Evolutionary conservation across 1,284 basidiomycete species (phyloP), one percentile per base, ranked within the genome.

Genomic region (Cryptococcus wingfieldii): DNA sequence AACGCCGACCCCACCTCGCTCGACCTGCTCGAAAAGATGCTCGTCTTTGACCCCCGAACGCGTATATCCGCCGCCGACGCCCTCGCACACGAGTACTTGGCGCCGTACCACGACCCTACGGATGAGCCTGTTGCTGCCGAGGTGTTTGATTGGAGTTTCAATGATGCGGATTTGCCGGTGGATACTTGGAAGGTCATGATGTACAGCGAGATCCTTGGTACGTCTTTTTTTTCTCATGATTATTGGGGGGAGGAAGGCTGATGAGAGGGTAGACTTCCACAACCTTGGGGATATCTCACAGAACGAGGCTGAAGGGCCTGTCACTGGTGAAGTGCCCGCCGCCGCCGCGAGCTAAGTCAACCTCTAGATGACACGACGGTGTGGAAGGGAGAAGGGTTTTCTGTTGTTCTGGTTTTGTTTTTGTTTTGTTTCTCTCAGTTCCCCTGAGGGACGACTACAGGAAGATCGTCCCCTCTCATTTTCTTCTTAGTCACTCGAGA

Each of bases 111-210:
- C 74, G 96, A 99, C 79, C 93, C 95, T 8, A 93, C 92, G 8
- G 95, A 99, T 74, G 96, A 99, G 77, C 95, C 96, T 5, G 87
- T 89, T 44, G 91, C 95, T 8, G 84, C 83, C 38, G 94, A 98
- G 76, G 88, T 90, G 70, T 99, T 98, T 70, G 95, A 99, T 77
- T 99, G 95, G 95, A 90, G 87, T 69, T 98, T 99, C 84, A 99
- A 99, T 78, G 95, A 99, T 67, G 96, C 96, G n/a, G 95, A 99
- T 75, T 81, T 99, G 46, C 96, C 96, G 0, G 90, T 98, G 27
- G 95, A 98, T 74, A 97, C 92, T 4, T 98, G 95, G 95, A 98
- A 97, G 79, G 95, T 98, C 69, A 93, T 94, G 90, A 93, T 94
- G 90, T 94, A 94, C 79, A 87, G 85, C 68, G 90, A 94, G 78